A percentile compares a stretch with the other conserved stretches of the same genome.
phyloP scores from a whole-genome alignment of 495 filamentous ascomycete species.

The Hyaloscypha bicolor region DNA sequence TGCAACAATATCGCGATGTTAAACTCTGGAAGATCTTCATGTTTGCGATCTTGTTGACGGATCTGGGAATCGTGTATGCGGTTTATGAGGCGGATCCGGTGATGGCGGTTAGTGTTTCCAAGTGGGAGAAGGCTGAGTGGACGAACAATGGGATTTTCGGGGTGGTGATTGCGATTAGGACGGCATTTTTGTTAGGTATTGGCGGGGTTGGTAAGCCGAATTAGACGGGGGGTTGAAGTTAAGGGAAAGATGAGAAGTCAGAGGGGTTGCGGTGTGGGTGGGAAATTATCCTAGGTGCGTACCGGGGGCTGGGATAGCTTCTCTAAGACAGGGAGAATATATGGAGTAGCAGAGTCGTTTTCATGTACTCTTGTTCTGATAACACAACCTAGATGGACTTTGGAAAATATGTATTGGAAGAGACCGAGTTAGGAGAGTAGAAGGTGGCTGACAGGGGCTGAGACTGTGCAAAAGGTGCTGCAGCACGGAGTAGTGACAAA shows the following conservation, averaged over 20 bases:
- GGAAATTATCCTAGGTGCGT: no score
- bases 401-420: no score
- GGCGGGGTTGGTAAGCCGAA: conserved; percentile 8
- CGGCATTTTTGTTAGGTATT: conserved; percentile 20
- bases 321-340: no score
- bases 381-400: no score
- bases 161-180: conserved; percentile 9
- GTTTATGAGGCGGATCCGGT: conserved; percentile 10
- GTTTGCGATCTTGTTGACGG: conserved; percentile 16
- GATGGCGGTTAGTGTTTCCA: neutral
- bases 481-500: no score
- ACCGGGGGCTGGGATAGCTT: no score
- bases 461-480: no score
- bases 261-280: no score
- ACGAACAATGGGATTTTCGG: conserved; percentile 26
- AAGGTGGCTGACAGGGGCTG: no score
- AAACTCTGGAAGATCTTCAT: conserved; percentile 18
- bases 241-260: neutral
- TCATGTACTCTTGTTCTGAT: no score
- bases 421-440: no score
- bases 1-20: conserved; percentile 17
- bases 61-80: conserved; percentile 18
- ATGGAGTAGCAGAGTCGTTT: no score
- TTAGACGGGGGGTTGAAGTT: neutral
- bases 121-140: conserved; percentile 18